Conservation (phyloP, 257 asterid genomes). For the Osmanthus fragrans region DNA sequence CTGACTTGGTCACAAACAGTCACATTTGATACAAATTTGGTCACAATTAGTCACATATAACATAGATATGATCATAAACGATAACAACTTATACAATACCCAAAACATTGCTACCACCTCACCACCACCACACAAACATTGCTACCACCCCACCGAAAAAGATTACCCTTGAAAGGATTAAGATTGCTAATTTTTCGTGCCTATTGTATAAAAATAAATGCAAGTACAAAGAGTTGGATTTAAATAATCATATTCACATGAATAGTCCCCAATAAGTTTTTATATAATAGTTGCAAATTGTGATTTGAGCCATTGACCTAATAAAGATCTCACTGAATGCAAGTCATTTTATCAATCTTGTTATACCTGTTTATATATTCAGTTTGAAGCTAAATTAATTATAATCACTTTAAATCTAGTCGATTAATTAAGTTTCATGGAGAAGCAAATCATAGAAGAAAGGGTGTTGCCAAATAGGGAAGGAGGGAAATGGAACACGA, state of each 20-base stretch:
- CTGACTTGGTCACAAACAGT: too few relatives aligned
- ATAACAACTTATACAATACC: too few relatives aligned
- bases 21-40: too few relatives aligned
- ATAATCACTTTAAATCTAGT: background rate
- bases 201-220: background rate
- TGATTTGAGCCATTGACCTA: background rate
- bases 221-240: background rate
- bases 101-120: too few relatives aligned
- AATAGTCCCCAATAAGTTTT: background rate
- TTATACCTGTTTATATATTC: background rate
- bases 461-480: conserved; percentile 18
- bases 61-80: too few relatives aligned
- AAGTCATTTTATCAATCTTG: background rate
- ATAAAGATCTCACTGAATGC: background rate
- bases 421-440: background rate
- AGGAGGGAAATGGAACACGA: conserved; percentile 19
- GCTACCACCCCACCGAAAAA: too few relatives aligned
- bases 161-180: background rate
- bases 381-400: background rate
- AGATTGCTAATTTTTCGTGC: background rate
- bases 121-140: too few relatives aligned
- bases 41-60: too few relatives aligned
- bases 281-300: background rate
- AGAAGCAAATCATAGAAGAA: background rate
- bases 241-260: background rate